Base-by-base conservation (phyloP, 2,329 filamentous ascomycete genomes). In the Saccharata proteae region DNA sequence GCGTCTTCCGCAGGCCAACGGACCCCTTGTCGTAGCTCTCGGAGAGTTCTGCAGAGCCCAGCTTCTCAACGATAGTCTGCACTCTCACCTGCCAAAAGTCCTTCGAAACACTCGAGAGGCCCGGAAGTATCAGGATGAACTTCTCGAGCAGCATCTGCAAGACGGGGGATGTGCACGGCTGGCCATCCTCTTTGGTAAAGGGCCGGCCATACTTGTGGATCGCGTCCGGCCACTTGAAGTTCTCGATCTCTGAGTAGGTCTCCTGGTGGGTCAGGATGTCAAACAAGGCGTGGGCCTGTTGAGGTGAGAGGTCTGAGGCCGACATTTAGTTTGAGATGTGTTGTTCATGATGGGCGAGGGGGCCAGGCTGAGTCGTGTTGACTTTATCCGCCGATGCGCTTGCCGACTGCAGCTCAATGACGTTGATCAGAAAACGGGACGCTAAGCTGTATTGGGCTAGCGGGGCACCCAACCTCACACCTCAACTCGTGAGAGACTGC, bases 11-110 rank as follows among this genome's bases (percentile, higher is more conserved):
- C 37, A 76, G 74, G 1, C 81, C 81, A 41, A 88, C 57, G 0
- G 73, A 65, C 10, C 78, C 80, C 53, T 84, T 84, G 51, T 88
- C 81, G 46, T 85, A 88, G 49, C 78, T 84, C 52, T 88, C 81
- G 1, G 78, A 84, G 18, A 88, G 59, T 30, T 82, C 73, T 2
- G 74, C 78, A 18, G 74, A 67, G 6, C 67, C 74, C 32, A 88
- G 42, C 30, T 49, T 50, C 29, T 43, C 45, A 4, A 57, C 43
- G 24, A 57, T 40, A 10, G 43, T 38, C 31, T 44, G 41, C 14
- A 54, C 42, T 59, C 44, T 72, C 65, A 43, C 48, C 35, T 52
- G 44, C 53, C 54, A 57, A 32, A 55, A 57, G 12, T 41, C 41
- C n/a, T 38, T 48, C 0, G 71, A 65, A 3, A 88, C 60, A 37